Percentiles rank a stretch among this genome's conserved stretches.
phyloP scores from a whole-genome alignment of 148 eudicot genomes.

The Salicornia ramosissima region DNA sequence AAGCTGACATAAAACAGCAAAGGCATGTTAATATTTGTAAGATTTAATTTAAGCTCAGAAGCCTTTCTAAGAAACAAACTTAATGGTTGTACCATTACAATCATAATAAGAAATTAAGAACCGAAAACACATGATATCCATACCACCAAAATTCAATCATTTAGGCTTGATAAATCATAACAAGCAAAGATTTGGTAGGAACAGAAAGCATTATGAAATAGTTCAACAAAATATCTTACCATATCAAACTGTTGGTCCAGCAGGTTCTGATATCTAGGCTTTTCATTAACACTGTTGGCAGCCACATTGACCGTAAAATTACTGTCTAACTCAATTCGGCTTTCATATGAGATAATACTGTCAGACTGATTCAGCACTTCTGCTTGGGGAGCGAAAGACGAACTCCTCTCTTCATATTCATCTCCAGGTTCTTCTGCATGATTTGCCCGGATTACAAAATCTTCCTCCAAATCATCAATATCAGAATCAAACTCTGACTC shows the following conservation, averaged over 20 bases:
- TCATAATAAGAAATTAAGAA: background rate
- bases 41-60: background rate
- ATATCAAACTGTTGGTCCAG: constrained; percentile 84
- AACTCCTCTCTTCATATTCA: constrained; percentile 28
- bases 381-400: constrained; percentile 19
- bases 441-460: constrained; percentile 77
- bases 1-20: constrained; percentile 44
- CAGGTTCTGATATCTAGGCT: constrained; percentile 55
- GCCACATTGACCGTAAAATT: constrained; percentile 7
- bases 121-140: background rate
- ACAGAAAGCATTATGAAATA: background rate
- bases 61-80: background rate
- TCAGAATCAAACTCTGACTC: constrained; percentile 75
- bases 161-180: background rate
- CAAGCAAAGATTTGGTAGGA: background rate
- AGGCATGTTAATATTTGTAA: background rate
- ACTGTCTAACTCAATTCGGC: constrained; percentile 16
- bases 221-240: constrained; percentile 39
- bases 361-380: constrained; percentile 19
- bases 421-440: constrained; percentile 43
- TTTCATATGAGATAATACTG: constrained; percentile 18
- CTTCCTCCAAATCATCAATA: constrained; percentile 86
- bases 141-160: background rate
- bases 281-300: constrained; percentile 28
- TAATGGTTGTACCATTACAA: background rate